Conservation (phyloP, 768 basidiomycete genomes). For the Kwoniella sp. region DNA sequence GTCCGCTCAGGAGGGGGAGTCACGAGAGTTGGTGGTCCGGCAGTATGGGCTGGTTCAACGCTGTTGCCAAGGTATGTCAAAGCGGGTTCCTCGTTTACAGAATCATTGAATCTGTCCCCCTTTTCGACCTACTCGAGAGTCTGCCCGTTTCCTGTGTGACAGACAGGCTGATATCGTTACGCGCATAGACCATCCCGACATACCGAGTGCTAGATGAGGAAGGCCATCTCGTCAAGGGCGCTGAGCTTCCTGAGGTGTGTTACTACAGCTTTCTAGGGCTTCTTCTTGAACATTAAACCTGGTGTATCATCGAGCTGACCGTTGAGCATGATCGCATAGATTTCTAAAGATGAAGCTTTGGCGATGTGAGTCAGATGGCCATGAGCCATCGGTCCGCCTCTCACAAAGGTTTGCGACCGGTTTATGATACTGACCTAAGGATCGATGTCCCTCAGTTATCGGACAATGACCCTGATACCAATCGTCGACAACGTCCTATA, state of each 20-base stretch:
- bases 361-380: slow-evolving; percentile 73
- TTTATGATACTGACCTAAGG: no score
- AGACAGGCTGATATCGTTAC: not conserved
- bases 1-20: slow-evolving; percentile 47
- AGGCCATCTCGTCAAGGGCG: slow-evolving; percentile 73
- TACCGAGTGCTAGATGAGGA: slow-evolving; percentile 81
- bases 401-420: no score
- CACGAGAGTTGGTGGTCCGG: slow-evolving; percentile 53
- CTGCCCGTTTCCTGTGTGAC: no score
- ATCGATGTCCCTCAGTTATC: slow-evolving; percentile 27
- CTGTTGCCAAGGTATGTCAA: slow-evolving; percentile 50
- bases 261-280: slow-evolving; percentile 21
- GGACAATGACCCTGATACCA: slow-evolving; percentile 59
- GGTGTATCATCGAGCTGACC: slow-evolving; percentile 12
- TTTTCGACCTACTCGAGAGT: no score
- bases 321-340: slow-evolving; percentile 19
- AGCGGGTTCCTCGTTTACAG: no score
- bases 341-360: slow-evolving; percentile 46
- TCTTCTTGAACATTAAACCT: no score
- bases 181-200: slow-evolving; percentile 67
- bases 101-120: no score
- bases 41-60: slow-evolving; percentile 51
- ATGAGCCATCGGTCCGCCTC: slow-evolving; percentile 59
- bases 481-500: slow-evolving; percentile 84
- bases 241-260: slow-evolving; percentile 72